Base-by-base conservation (phyloP, 257 asterid genomes). In the Echites panduratus region DNA sequence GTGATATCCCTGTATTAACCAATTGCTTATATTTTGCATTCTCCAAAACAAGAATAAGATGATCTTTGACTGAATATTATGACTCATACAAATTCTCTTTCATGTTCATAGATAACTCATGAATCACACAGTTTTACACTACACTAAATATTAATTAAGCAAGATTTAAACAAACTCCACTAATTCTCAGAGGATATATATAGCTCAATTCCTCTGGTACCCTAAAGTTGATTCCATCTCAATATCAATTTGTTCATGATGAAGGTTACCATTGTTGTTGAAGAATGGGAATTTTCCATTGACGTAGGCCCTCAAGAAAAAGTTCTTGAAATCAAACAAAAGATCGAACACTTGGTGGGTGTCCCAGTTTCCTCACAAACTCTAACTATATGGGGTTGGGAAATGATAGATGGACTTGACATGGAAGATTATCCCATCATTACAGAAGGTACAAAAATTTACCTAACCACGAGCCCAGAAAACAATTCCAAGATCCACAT, bases 401-500 rank as follows among this genome's bases (percentile, higher is more conserved):
- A 90, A 29, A 70, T 90, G 9, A 75, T 85, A 62, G 90, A 86
- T 72, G 90, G 88, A 73, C 82, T 88, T 44, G 89, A 86, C 76
- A 73, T 90, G 70, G 82, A 79, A 77, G 92, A 86, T 61, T 88
- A 88, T 45, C 90, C 96, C 20, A 74, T 74, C 71, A 82, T 88
- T 67, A 79, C 83, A 12, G 84, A 88, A 32, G 85, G 83, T 47
- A 84, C 90, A 0, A 86, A 83, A 66, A 72, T 88, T 45, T 67
- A 75, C 68, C 82, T 88, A 4, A 66, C 84, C 38, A 70, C 72
- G 40, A 73, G 48, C 65, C 44, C 45, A 12, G 70, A n/a, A 41
- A 67, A 22, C 9, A 19, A 50, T 7, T 4, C 44, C 50, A 73
- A 71, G 58, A 69, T 81, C 75, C 83, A 70, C 27, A 79, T 89